Base-by-base conservation (phyloP, 2,329 filamentous ascomycete genomes). In the Phaeomoniella chlamydospora region DNA sequence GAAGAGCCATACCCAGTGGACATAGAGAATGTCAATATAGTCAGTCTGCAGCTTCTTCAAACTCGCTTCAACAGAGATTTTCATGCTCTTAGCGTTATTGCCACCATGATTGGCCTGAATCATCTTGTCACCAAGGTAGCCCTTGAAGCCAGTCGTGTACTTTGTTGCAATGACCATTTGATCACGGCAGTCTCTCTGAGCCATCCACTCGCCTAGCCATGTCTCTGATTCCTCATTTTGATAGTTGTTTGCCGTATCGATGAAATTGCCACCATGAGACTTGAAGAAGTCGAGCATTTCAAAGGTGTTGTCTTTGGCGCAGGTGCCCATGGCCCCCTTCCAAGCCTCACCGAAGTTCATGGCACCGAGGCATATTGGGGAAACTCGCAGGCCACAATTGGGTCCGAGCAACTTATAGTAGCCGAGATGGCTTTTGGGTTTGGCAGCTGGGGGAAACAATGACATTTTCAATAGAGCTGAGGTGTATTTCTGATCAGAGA, bases 131-230 rank as follows among this genome's bases (percentile, higher is more conserved):
- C 46, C 40, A 13, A 45, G 44, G 29, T 46, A 49, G 35, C 40
- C 40, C 40, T 50, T 52, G 37, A 49, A 64, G 36, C 41, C 39
- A 1, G 51, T 55, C 1, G 64, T 64, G 50, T 62, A 74, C 47
- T 73, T 73, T 13, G 69, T 72, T 0, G 69, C 66, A 14, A 74
- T 45, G 18, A 73, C 63, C 33, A 73, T 62, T 43, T 70, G 49
- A 43, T 70, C 63, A 5, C 66, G 61, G 31, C 56, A 57, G 9
- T 54, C 48, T 32, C 59, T 58, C 18, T 48, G 33, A 3, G 57
- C 49, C 57, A 71, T 57, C 68, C 67, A 71, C 39, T 69, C 66
- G 18, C 66, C 65, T 12, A 70, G 51, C 58, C 58, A 64, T 0
- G 35, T 45, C 44, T 71, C 67, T 9, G 58, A 64, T 43, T 70